Conservation (phyloP, 1,139 yeast genomes). For the Suhomyces chickasaworum region DNA sequence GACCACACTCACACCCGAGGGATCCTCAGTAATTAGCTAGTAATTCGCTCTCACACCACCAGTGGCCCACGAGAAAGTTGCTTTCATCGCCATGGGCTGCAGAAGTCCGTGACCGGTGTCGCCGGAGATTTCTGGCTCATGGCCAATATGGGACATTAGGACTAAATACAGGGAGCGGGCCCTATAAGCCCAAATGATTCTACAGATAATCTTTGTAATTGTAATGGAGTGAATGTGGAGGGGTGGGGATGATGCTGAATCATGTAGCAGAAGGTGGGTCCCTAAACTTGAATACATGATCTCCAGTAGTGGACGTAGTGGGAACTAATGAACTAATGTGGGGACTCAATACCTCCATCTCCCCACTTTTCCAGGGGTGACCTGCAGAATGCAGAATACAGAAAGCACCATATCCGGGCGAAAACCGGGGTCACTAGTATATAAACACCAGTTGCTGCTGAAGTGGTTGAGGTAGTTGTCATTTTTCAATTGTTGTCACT, state of each 20-base stretch:
- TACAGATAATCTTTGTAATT: no score
- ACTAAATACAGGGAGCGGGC: no score
- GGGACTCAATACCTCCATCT: constrained; percentile 5
- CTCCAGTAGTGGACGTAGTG: neutral
- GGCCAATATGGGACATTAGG: no score
- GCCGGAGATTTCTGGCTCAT: neutral
- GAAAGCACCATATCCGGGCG: constrained; percentile 11
- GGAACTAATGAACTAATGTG: neutral
- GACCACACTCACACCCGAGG: neutral
- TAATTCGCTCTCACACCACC: neutral
- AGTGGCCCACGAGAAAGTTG: neutral
- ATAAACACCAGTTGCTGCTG: constrained; percentile 8
- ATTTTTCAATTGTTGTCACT: constrained; percentile 1
- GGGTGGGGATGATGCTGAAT: no score
- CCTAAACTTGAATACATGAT: no score
- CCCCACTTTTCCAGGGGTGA: constrained; percentile 16
- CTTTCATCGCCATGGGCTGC: neutral
- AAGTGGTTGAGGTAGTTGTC: neutral
- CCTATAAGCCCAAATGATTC: no score
- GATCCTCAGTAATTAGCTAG: neutral
- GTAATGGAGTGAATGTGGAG: no score
- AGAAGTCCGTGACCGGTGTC: neutral
- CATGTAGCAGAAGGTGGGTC: no score
- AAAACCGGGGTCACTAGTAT: constrained; percentile 7
- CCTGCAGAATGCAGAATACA: constrained; percentile 12